Conservation (phyloP, 2,329 filamentous ascomycete genomes). For the Zasmidium citrigriseum region DNA sequence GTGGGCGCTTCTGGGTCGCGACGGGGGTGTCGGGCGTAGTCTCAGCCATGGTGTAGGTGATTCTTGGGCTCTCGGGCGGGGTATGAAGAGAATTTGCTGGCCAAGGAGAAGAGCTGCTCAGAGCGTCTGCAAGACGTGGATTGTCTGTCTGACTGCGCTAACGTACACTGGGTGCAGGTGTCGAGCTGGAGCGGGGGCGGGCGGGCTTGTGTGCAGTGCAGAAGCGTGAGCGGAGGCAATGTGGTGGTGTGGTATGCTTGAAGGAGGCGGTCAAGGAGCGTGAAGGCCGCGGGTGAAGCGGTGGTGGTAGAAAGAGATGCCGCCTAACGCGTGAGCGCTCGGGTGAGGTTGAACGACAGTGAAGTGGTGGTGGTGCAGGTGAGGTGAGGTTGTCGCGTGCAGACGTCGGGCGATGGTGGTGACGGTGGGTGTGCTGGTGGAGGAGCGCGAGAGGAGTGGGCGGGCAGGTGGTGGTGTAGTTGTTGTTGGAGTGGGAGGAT, state of each 20-base stretch:
- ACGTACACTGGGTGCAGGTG: neutral
- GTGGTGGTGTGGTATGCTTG: neutral
- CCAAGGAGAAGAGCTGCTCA: neutral
- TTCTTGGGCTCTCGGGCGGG: neutral
- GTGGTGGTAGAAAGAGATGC: neutral
- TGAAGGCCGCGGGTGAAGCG: neutral
- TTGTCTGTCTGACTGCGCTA: neutral
- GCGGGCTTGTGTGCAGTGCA: neutral
- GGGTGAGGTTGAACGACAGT: neutral
- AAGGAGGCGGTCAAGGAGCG: neutral
- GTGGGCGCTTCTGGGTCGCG: constrained; percentile 82
- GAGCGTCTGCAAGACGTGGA: neutral
- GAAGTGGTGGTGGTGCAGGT: neutral
- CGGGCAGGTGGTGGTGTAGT: neutral
- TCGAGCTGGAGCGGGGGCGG: neutral
- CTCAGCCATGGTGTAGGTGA: constrained; percentile 29
- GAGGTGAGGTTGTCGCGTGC: neutral
- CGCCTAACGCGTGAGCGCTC: neutral
- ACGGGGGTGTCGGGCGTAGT: constrained; percentile 47
- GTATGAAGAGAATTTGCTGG: neutral
- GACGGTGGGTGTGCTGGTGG: neutral
- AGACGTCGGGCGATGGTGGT: neutral
- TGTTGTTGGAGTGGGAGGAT: neutral
- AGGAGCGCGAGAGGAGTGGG: neutral
- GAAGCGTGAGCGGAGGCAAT: neutral